These are phyloP conservation scores for Aplosporella prunicola DNA, from an alignment of 2,329 filamentous ascomycete genomes.

Conservation along the genomic window DNA sequence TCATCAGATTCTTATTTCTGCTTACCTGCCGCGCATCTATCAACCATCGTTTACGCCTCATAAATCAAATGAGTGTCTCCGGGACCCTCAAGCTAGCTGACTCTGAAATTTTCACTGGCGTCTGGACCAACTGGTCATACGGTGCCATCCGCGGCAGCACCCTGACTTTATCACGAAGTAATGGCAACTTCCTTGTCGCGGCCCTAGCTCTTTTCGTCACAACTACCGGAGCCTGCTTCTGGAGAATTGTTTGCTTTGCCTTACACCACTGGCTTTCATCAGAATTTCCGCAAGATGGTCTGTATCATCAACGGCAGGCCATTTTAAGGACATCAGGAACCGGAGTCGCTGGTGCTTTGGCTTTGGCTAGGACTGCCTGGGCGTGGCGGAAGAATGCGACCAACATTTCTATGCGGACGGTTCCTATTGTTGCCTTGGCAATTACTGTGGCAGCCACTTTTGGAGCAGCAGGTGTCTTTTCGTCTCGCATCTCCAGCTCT, in stretches of 20 bases:
- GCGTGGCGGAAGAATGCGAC: slow-evolving; percentile 10
- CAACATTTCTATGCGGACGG: neutral
- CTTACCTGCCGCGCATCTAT: too few species aligned
- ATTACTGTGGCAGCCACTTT: slow-evolving; percentile 6
- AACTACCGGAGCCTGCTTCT: slow-evolving; percentile 19
- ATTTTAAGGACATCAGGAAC: slow-evolving; percentile 25
- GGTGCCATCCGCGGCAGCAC: slow-evolving; percentile 13
- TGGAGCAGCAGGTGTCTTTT: neutral
- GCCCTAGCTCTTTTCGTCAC: slow-evolving; percentile 18
- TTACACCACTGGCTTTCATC: slow-evolving; percentile 18
- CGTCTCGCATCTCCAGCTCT: neutral
- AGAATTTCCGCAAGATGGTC: slow-evolving; percentile 17
- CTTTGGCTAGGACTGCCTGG: slow-evolving; percentile 1
- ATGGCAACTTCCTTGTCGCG: slow-evolving; percentile 16
- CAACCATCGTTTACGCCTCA: too few species aligned
- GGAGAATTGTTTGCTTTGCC: slow-evolving; percentile 20
- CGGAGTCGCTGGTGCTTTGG: slow-evolving; percentile 11
- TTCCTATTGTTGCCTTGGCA: slow-evolving; percentile 17
- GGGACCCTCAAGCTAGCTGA: too few species aligned
- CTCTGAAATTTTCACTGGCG: slow-evolving; percentile 11
- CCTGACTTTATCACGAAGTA: slow-evolving; percentile 13
- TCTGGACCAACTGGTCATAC: slow-evolving; percentile 17
- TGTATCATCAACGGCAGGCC: slow-evolving; percentile 25
- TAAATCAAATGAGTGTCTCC: too few species aligned
- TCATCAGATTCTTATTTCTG: too few species aligned